A percentile compares a stretch with the other conserved stretches of the same genome.
phyloP scores from a whole-genome alignment of 257 asterid genomes.

The Nicotiana otophora region DNA sequence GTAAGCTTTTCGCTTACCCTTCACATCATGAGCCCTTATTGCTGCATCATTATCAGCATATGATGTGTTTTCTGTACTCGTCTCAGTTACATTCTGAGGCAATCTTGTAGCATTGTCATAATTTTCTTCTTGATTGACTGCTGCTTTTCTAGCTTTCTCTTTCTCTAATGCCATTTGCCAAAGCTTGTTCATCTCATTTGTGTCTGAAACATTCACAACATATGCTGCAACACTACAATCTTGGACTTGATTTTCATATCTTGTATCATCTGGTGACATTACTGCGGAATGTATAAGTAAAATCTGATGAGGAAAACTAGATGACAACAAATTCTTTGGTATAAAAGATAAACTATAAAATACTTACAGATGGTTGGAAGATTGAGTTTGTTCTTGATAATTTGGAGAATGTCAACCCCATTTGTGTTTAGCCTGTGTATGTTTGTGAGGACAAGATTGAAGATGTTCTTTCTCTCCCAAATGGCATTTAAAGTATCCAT shows the following conservation, averaged over 20 bases:
- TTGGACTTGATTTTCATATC: constrained; percentile 23
- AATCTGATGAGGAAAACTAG: background rate
- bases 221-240: constrained; percentile 35
- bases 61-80: constrained; percentile 11
- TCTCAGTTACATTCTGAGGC: constrained; percentile 16
- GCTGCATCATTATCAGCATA: constrained; percentile 7
- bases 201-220: constrained; percentile 21
- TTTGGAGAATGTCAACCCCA: constrained; percentile 24
- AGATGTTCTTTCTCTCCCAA: constrained; percentile 30
- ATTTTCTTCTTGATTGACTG: constrained; percentile 8
- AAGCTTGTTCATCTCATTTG: constrained; percentile 24
- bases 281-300: constrained; percentile 32
- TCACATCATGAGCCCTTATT: background rate
- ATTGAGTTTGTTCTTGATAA: constrained; percentile 26
- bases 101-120: background rate
- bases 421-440: constrained; percentile 33
- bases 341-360: background rate
- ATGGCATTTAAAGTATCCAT: constrained; percentile 34
- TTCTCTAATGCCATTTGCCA: constrained; percentile 34
- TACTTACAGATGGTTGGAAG: constrained; percentile 43
- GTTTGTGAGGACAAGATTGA: constrained; percentile 51
- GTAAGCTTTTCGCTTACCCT: constrained; percentile 17
- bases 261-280: constrained; percentile 37
- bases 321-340: background rate
- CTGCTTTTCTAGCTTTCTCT: constrained; percentile 21